These are phyloP conservation scores for Coprinopsis marcescibilis DNA, from an alignment of 768 basidiomycete genomes.

Conservation along the genomic window DNA sequence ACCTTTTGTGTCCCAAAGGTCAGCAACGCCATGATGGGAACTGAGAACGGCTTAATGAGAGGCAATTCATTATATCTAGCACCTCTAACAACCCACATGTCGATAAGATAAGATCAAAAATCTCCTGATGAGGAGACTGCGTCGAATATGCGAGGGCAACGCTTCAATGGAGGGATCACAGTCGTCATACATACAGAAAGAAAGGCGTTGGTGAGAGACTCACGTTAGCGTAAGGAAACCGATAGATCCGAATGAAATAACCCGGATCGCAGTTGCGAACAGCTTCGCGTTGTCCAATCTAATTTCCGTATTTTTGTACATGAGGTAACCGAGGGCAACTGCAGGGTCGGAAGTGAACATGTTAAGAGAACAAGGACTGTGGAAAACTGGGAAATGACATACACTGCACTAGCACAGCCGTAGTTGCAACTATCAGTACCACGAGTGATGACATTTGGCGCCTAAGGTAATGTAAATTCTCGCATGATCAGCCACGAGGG, in stretches of 20 bases:
- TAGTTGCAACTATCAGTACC: conserved; percentile 16
- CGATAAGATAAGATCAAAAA: conserved; percentile 21
- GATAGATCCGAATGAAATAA: conserved; percentile 25
- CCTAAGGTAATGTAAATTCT: conserved; percentile 11
- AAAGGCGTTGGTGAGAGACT: neutral
- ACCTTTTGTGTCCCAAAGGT: conserved; percentile 23
- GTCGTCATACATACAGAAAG: neutral
- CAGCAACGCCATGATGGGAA: conserved; percentile 20
- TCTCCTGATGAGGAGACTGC: conserved; percentile 16
- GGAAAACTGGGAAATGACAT: neutral
- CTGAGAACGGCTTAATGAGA: conserved; percentile 9
- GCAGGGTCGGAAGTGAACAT: neutral
- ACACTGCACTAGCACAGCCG: conserved; percentile 21
- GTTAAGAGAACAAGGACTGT: neutral
- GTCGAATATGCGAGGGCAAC: conserved; percentile 19
- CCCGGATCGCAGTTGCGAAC: conserved; percentile 22
- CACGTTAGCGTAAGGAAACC: conserved; percentile 23
- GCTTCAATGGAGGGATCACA: conserved; percentile 7
- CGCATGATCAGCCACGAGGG: neutral
- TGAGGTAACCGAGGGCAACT: conserved; percentile 21
- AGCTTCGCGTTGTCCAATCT: conserved; percentile 12
- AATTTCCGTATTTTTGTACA: conserved; percentile 19
- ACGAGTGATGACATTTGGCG: conserved; percentile 23
- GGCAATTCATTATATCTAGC: neutral
- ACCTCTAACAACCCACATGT: conserved; percentile 9